These are phyloP conservation scores for Hordeum vulgare DNA, from an alignment of 176 grass and related monocot species.

Conservation along the genomic window MorexV3_pseudomolecules_assembly NC_058519.1:341155669-341156168, in stretches of 20 bases:
- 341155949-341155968: constrained; percentile 64
- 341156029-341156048: constrained; percentile 77
- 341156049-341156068: constrained; percentile 61
- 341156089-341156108: constrained; percentile 26
- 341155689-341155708: constrained; percentile 65
- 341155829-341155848: constrained; percentile 1
- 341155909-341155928: constrained; percentile 30
- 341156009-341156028: constrained; percentile 81
- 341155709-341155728: constrained; percentile 68
- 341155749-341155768: constrained; percentile 57
- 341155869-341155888: background rate
- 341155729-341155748: constrained; percentile 77
- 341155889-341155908: constrained; percentile 21
- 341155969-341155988: constrained; percentile 58
- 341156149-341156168: constrained; percentile 52
- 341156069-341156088: constrained; percentile 39
- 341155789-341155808: constrained; percentile 66
- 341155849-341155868: constrained; percentile 18
- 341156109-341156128: constrained; percentile 45
- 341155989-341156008: constrained; percentile 50
- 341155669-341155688: constrained; percentile 80
- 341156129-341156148: constrained; percentile 39
- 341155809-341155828: constrained; percentile 39
- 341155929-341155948: constrained; percentile 41
- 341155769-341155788: constrained; percentile 71